These are phyloP conservation scores for Penicillium subrubescens DNA, from an alignment of 495 filamentous ascomycete genomes.

Conservation along the genomic window DNA sequence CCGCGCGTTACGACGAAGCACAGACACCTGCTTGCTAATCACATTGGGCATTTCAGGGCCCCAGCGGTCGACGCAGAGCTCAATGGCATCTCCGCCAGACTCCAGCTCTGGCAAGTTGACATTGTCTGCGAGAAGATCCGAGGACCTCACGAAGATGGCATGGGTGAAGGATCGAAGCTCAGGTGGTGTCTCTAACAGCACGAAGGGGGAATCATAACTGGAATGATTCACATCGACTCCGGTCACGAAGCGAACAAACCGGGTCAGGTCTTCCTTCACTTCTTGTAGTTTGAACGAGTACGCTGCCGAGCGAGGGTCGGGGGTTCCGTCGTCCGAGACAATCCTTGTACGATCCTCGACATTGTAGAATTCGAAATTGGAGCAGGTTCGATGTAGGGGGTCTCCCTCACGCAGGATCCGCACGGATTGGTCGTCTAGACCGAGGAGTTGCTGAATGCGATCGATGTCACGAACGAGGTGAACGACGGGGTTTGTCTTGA, in stretches of 20 bases:
- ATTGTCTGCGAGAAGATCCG: conserved; percentile 55
- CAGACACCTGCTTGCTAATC: conserved; percentile 47
- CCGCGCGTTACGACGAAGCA: conserved; percentile 58
- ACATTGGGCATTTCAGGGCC: conserved; percentile 44
- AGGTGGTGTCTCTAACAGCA: conserved; percentile 66
- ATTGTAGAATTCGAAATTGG: conserved; percentile 83
- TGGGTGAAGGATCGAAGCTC: conserved; percentile 68
- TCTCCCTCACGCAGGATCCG: conserved; percentile 54
- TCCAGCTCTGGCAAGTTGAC: conserved; percentile 65
- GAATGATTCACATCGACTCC: conserved; percentile 55
- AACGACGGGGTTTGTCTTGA: conserved; percentile 69
- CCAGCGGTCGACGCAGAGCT: conserved; percentile 71
- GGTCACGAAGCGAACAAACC: conserved; percentile 67
- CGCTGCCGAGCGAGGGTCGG: conserved; percentile 49
- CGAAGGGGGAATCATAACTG: conserved; percentile 71
- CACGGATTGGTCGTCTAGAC: conserved; percentile 57
- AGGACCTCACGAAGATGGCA: conserved; percentile 63
- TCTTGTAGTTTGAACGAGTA: conserved; percentile 71
- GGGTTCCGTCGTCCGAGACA: conserved; percentile 33
- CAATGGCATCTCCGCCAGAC: conserved; percentile 70
- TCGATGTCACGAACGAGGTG: conserved; percentile 71
- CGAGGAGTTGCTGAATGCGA: conserved; percentile 65
- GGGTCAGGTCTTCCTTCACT: conserved; percentile 73
- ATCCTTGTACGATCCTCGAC: conserved; percentile 51
- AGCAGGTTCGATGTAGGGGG: conserved; percentile 62